phyloP scores from a whole-genome alignment of 202 grass and related monocot genomes.

The Setaria italica region DNA sequence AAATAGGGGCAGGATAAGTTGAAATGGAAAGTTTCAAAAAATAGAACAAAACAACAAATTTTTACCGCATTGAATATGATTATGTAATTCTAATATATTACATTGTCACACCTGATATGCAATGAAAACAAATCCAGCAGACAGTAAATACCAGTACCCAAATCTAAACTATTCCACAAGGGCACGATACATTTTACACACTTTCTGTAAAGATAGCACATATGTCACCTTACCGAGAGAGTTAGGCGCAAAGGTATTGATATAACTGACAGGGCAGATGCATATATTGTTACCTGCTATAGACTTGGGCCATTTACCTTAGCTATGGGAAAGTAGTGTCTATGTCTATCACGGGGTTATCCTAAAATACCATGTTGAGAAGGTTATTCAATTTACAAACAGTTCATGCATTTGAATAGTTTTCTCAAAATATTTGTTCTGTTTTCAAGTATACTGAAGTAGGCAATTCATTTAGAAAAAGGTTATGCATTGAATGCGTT shows the following conservation, averaged over 20 bases:
- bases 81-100: neutral
- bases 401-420: conserved; percentile 22
- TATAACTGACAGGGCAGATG: conserved; percentile 9
- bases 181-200: neutral
- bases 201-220: neutral
- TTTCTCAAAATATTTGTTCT: conserved; percentile 11
- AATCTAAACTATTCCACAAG: neutral
- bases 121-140: neutral
- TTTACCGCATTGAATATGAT: neutral
- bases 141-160: neutral
- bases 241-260: neutral
- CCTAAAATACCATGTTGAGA: neutral
- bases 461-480: neutral
- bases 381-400: conserved; percentile 23
- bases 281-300: conserved; percentile 9
- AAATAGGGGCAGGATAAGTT: neutral
- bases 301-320: neutral
- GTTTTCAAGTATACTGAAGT: neutral
- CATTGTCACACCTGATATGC: neutral
- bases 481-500: neutral
- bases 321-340: neutral
- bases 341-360: neutral
- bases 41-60: conserved; percentile 12
- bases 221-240: neutral
- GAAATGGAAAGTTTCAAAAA: neutral